Base-by-base conservation (phyloP, 2,329 filamentous ascomycete species). In the Cadophora sp. region DNA sequence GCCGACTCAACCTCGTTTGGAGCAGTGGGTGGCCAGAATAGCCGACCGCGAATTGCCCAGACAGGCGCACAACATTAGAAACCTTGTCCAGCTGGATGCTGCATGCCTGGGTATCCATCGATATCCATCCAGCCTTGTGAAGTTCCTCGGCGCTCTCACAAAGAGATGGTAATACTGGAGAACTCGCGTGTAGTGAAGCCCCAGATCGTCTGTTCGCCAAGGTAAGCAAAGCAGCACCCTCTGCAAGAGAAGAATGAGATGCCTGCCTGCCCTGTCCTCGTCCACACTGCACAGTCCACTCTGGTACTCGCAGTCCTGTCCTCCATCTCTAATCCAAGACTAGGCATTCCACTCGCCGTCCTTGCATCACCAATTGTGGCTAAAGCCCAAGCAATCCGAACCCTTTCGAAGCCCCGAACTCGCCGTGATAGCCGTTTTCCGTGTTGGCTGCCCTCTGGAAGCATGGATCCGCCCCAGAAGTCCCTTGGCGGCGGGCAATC, bases 361-460 rank as follows among this genome's bases (percentile, higher is more conserved):
- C 24, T 48, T 33, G n/a, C 58, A 47, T 60, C 58, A 47, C 58
- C 41, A 60, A 60, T 48, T 60, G 58, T 60, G 58, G 58, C 58
- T 60, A 45, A 48, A 33, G 58, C 27, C 58, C 58, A 60, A 60
- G 58, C 58, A 47, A 33, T 47, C 45, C 18, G 22, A 36, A 60
- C 58, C 14, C 58, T 48, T 47, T 33, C 5, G 39, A 48, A 47
- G 58, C 18, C 22, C 58, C 41, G 41, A 60, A 22, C 24, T 33
- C 58, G 58, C 58, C 58, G 58, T 60, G 58, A 47, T 60, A 60
- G 58, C 58, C 58, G 58, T 20, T 60, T 48, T 48, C 58, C 58
- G 58, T 30, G 41, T 47, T 60, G 58, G 58, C 58, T 27, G 55
- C 55, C 55, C 55, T 41, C 36, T 56, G 53, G 53, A 56, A 56